Evolutionary conservation across 768 basidiomycete genomes (phyloP), one percentile per base, ranked within the genome.

Genomic region (Boletus subcaerulescens): DNA sequence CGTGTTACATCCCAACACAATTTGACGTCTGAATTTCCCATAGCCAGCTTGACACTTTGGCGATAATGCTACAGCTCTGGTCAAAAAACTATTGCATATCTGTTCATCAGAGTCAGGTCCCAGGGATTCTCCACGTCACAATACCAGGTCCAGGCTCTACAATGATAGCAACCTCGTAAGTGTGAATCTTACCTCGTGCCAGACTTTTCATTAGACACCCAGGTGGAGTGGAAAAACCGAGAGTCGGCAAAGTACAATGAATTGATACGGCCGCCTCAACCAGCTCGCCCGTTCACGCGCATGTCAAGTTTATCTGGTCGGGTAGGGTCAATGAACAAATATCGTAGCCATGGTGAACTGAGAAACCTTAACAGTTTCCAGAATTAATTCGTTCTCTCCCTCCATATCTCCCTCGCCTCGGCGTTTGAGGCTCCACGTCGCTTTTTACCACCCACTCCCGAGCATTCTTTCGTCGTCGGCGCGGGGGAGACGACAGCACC

Each of bases 271-370:
- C 8, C 29, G 17, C 33, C 36, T 29, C n/a, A 52, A n/a, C 12
- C 9, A 26, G 31, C 22, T 31, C 7, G 44, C 20, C 45, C 20
- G 44, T 54, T 55, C 55, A 45, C 35, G 50, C 38, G 48, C 46
- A 45, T 35, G 48, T 14, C 48, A 42, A 31, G 36, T 43, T 40
- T 45, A 48, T 47, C 45, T 41, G 44, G 50, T 48, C 42, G 17
- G 24, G 8, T 20, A 43, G 47, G 39, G 39, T 26, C 40, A 26
- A 24, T 24, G 53, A 57, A 42, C 31, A 8, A n/a, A 49, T 18
- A 26, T 40, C 39, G 66, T 67, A 66, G 55, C 36, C 65, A 67
- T 64, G 64, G 62, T n/a, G 44, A 61, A 54, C 31, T 47, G 29
- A 48, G 40, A n/a, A 55, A 39, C 58, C 31, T 36, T 62, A 18